Conservation (phyloP, 768 basidiomycete genomes). For the Amanita rubescens region DNA sequence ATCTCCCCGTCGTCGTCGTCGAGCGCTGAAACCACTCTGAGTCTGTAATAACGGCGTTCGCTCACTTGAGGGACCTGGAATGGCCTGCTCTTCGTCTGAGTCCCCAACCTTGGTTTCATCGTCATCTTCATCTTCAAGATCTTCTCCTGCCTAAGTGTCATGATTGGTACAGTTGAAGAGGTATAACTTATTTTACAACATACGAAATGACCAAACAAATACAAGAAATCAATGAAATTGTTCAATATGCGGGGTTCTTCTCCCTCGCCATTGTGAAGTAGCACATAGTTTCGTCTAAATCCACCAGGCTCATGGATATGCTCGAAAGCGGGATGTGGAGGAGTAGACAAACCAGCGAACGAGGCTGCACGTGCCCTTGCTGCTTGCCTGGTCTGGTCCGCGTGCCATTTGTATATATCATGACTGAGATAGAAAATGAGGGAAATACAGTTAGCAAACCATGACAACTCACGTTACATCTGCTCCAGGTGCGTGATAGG, state of each 20-base stretch:
- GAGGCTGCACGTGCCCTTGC: conserved; percentile 64
- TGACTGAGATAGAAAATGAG: conserved; percentile 41
- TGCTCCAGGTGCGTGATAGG: conserved; percentile 79
- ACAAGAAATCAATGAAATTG: conserved; percentile 93
- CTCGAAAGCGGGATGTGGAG: conserved; percentile 72
- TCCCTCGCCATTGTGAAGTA: conserved; percentile 60
- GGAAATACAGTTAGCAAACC: conserved; percentile 7
- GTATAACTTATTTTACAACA: conserved; percentile 24
- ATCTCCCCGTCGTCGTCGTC: conserved; percentile 39
- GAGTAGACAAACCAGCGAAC: conserved; percentile 48
- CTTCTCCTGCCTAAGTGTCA: conserved; percentile 72
- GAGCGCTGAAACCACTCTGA: conserved; percentile 20
- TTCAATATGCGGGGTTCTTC: conserved; percentile 59
- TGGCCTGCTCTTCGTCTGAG: conserved; percentile 24
- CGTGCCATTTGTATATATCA: conserved; percentile 93
- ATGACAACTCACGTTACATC: conserved; percentile 77
- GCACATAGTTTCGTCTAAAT: conserved; percentile 84
- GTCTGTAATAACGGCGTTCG: conserved; percentile 47
- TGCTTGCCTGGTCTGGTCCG: conserved; percentile 56
- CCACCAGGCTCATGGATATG: conserved; percentile 96
- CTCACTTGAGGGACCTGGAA: conserved; percentile 28
- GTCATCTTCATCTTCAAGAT: conserved; percentile 82
- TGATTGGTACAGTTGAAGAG: not conserved
- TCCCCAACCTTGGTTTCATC: conserved; percentile 69
- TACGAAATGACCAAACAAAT: conserved; percentile 94